Conservation (phyloP, 202 grass and related monocot species). For the Bolboschoenoplectus hybrid region DNA sequence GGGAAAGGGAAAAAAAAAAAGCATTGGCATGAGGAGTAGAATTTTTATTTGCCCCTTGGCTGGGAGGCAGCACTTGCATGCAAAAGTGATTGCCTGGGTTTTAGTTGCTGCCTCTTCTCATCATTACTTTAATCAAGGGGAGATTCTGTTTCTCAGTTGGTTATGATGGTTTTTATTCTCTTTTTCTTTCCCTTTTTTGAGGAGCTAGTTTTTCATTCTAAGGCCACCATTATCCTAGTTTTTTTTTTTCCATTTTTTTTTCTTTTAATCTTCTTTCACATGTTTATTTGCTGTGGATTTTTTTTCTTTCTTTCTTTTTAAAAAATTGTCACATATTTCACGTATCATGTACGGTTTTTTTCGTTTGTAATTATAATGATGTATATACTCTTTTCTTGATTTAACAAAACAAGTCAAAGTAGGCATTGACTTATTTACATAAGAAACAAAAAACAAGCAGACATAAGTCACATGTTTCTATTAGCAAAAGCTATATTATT, state of each 20-base stretch:
- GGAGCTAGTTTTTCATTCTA: not conserved
- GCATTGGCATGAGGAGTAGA: slow-evolving; percentile 30
- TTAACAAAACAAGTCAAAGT: not conserved
- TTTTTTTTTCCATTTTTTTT: slow-evolving; percentile 10
- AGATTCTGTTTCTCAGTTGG: slow-evolving; percentile 66
- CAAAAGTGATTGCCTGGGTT: slow-evolving; percentile 68
- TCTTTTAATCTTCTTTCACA: slow-evolving; percentile 45
- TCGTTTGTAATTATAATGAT: not conserved
- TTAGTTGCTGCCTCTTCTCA: slow-evolving; percentile 67
- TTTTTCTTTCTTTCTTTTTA: not conserved
- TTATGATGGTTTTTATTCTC: slow-evolving; percentile 41
- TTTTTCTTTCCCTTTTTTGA: not conserved
- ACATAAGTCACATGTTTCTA: not conserved
- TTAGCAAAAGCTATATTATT: not conserved
- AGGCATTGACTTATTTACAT: not conserved
- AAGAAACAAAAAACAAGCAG: not conserved
- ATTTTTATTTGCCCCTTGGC: slow-evolving; percentile 43
- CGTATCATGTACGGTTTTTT: not conserved
- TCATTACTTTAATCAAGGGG: slow-evolving; percentile 81
- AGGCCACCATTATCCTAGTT: slow-evolving; percentile 11
- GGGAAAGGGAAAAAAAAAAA: slow-evolving; percentile 45
- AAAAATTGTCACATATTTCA: not conserved
- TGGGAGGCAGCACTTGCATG: slow-evolving; percentile 49
- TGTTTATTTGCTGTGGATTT: slow-evolving; percentile 2
- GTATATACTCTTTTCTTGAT: not conserved